Percentiles rank a stretch among this genome's conserved stretches.
Evolutionary conservation across 306 rosid genomes (phyloP).

Genomic region (Pachyrhizus erosus): DNA sequence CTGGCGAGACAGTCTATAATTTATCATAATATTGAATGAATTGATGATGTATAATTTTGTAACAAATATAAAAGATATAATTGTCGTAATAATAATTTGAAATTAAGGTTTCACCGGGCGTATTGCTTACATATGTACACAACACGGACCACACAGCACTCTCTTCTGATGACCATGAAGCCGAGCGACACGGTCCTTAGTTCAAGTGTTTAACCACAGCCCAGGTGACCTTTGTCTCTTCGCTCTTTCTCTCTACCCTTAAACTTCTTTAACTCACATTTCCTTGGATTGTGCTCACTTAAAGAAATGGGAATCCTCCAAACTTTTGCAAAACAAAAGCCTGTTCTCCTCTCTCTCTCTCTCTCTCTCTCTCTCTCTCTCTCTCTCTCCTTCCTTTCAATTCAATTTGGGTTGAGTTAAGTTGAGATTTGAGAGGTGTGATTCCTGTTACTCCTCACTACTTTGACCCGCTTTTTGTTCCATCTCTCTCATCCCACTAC

Average conservation of each 20-base stretch:
- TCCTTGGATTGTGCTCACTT: constrained; percentile 38
- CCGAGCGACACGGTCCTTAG: constrained; percentile 25
- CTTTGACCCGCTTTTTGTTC: constrained; percentile 48
- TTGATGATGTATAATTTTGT: no score
- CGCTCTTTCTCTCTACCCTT: neutral
- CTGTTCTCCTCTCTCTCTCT: neutral
- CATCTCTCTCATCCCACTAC: neutral
- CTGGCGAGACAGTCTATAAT: no score
- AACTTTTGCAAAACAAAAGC: constrained; percentile 27
- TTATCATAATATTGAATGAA: no score
- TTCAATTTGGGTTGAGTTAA: constrained; percentile 41
- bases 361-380: neutral
- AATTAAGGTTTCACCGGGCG: constrained; percentile 4
- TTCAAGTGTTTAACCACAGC: constrained; percentile 7
- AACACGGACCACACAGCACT: neutral
- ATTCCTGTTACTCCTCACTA: constrained; percentile 22
- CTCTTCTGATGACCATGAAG: constrained; percentile 20
- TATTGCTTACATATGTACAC: neutral
- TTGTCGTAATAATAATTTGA: neutral
- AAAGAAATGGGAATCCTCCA: constrained; percentile 36
- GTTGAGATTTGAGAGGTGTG: constrained; percentile 9
- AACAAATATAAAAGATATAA: no score
- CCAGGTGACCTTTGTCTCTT: constrained; percentile 29
- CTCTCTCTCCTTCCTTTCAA: constrained; percentile 35
- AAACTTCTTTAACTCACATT: neutral